These are phyloP conservation scores for Tephrocybe sp. DNA, from an alignment of 768 basidiomycete genomes.

Conservation along the genomic window DNA sequence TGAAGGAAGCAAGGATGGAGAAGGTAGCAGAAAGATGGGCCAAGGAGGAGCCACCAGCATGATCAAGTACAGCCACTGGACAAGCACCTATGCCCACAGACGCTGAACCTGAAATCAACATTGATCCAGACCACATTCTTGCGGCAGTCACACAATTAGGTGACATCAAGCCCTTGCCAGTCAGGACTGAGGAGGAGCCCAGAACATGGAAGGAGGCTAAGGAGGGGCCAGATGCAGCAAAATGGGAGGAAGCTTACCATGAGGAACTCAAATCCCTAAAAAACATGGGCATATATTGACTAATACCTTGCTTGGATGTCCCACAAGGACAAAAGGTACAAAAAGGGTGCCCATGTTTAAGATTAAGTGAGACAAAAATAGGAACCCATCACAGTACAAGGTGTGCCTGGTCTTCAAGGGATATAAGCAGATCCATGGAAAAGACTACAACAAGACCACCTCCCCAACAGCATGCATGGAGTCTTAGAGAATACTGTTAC, in stretches of 20 bases:
- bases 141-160: not conserved
- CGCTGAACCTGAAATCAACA: too few species aligned
- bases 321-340: slow-evolving; percentile 18
- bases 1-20: too few species aligned
- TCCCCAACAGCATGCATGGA: slow-evolving; percentile 41
- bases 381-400: slow-evolving; percentile 27
- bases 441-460: slow-evolving; percentile 41
- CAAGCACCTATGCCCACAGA: too few species aligned
- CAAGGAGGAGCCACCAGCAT: too few species aligned
- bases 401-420: slow-evolving; percentile 39
- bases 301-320: not conserved
- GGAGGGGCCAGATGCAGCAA: not conserved
- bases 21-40: too few species aligned
- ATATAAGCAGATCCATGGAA: slow-evolving; percentile 37
- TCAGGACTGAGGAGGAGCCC: not conserved
- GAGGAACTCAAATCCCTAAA: not conserved
- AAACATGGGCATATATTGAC: not conserved
- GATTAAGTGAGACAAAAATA: slow-evolving; percentile 29
- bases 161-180: not conserved
- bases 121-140: not conserved
- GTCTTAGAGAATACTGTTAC: slow-evolving; percentile 34
- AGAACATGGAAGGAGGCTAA: not conserved
- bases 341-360: slow-evolving; percentile 19
- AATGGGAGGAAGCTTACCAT: not conserved
- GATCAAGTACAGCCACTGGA: too few species aligned